Evolutionary conservation across 306 rosid species (phyloP).

Genomic region (Casuarina glauca): DNA sequence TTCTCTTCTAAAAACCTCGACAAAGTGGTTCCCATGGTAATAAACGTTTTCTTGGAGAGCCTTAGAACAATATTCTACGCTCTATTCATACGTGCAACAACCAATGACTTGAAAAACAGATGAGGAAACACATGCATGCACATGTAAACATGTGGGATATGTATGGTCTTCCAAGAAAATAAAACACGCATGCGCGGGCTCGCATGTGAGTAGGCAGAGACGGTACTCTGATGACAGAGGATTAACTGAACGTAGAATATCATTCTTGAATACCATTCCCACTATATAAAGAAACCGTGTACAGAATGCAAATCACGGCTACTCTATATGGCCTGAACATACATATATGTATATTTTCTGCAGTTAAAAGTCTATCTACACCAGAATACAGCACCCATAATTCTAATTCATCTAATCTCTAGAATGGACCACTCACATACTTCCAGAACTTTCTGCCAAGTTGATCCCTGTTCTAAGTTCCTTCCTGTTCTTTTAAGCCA

Average conservation of each 20-base stretch:
- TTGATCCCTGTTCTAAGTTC: background rate
- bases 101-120: no score
- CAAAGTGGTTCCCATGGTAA: no score
- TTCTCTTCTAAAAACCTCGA: no score
- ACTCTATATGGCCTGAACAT: no score
- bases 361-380: background rate
- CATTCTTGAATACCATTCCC: no score
- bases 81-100: no score
- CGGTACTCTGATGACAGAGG: background rate
- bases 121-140: no score
- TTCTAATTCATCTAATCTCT: no score
- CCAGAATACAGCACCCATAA: no score
- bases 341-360: background rate
- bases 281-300: no score
- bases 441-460: background rate
- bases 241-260: background rate
- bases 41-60: no score
- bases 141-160: background rate
- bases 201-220: conserved; percentile 3
- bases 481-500: background rate
- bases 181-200: background rate
- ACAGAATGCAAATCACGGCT: background rate
- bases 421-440: background rate
- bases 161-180: background rate
- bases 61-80: no score